phyloP scores from a whole-genome alignment of 768 basidiomycete species.

The Hericium alpestre region DNA sequence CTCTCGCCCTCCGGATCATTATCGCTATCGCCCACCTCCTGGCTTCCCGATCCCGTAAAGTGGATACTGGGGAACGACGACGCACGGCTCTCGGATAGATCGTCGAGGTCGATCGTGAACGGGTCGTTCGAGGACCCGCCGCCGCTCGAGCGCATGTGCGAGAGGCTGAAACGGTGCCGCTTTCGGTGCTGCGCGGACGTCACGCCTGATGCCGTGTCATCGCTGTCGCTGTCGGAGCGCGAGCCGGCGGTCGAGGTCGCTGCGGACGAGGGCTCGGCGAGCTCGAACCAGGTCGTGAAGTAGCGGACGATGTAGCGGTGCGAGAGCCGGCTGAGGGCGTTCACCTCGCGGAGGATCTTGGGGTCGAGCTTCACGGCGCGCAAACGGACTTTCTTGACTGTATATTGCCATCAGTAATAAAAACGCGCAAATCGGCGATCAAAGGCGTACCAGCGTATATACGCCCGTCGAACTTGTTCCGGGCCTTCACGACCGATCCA shows the following conservation, averaged over 20 bases:
- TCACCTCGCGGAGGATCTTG: constrained; percentile 87
- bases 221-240: constrained; percentile 8
- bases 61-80: constrained; percentile 77
- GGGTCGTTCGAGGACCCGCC: constrained; percentile 26
- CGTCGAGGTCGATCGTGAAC: constrained; percentile 49
- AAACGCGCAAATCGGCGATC: not conserved
- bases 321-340: constrained; percentile 74
- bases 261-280: constrained; percentile 40
- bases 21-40: constrained; percentile 35
- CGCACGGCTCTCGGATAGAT: constrained; percentile 29
- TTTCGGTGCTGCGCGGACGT: constrained; percentile 44
- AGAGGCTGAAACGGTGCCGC: constrained; percentile 7
- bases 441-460: constrained; percentile 59
- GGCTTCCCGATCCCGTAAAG: constrained; percentile 36
- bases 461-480: constrained; percentile 76
- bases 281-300: constrained; percentile 86
- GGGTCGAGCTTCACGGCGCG: constrained; percentile 68
- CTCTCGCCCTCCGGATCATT: constrained; percentile 24
- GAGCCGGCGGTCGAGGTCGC: constrained; percentile 37
- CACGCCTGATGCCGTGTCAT: constrained; percentile 23
- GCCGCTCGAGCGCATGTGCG: constrained; percentile 10
- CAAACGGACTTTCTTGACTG: constrained; percentile 85
- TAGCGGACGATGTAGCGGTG: constrained; percentile 90
- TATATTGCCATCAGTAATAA: not conserved
- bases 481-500: constrained; percentile 90